Conservation (phyloP, 1,284 basidiomycete genomes). For the Paramarasmius palmivorus region DNA sequence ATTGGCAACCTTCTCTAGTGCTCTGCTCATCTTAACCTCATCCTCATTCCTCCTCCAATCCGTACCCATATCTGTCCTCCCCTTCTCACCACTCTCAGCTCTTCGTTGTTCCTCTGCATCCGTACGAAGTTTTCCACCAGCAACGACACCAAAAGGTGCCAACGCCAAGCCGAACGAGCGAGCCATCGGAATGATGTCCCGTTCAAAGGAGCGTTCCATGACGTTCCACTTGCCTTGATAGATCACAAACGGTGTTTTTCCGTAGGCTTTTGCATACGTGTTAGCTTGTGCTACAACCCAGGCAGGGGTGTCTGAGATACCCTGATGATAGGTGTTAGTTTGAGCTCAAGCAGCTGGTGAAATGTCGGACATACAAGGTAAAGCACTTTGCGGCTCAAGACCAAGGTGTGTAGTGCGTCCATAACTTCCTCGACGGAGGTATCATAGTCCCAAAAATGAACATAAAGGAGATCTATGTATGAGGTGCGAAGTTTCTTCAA, state of each 20-base stretch:
- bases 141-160: conserved; percentile 40
- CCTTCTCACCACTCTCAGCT: conserved; percentile 34
- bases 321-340: conserved; percentile 5
- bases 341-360: neutral
- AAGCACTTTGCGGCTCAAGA: conserved; percentile 45
- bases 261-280: conserved; percentile 46
- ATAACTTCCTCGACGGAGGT: conserved; percentile 61
- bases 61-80: conserved; percentile 19
- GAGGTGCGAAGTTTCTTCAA: conserved; percentile 57
- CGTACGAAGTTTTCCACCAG: too few species aligned
- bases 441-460: conserved; percentile 56
- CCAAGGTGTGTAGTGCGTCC: conserved; percentile 45
- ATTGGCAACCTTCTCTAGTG: conserved; percentile 35
- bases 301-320: conserved; percentile 42
- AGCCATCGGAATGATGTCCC: conserved; percentile 57
- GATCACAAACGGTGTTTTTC: conserved; percentile 47
- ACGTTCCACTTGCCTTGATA: conserved; percentile 57
- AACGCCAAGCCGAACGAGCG: conserved; percentile 42
- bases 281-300: conserved; percentile 53
- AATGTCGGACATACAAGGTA: conserved; percentile 38
- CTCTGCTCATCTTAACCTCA: conserved; percentile 30
- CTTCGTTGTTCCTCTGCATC: conserved; percentile 36
- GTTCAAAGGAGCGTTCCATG: conserved; percentile 47
- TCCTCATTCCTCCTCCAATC: conserved; percentile 32
- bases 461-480: conserved; percentile 55